Conservation (phyloP, 108 stramenopile genomes). For the Skeletonema potamos region DNA sequence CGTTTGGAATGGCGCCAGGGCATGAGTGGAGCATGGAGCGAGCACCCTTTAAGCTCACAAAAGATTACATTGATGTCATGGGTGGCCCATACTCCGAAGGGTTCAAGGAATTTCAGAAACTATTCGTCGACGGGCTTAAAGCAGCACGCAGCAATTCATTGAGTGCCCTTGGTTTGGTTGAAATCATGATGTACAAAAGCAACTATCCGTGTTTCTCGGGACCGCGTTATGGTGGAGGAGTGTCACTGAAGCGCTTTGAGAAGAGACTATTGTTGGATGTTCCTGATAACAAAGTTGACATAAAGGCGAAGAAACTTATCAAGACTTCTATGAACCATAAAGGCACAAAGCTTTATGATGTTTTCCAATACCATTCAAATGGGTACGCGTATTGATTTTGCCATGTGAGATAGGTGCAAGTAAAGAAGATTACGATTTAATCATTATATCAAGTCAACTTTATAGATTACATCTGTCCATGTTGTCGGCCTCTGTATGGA, state of each 20-base stretch:
- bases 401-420: background rate
- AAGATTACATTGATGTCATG: slow-evolving; percentile 95
- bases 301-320: slow-evolving; percentile 66
- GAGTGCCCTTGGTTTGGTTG: slow-evolving; percentile 89
- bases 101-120: slow-evolving; percentile 81
- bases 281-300: slow-evolving; percentile 70
- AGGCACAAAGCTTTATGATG: slow-evolving; percentile 72
- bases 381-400: slow-evolving; percentile 11
- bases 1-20: slow-evolving; percentile 96
- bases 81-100: slow-evolving; percentile 75
- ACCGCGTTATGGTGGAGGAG: slow-evolving; percentile 70
- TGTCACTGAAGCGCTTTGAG: slow-evolving; percentile 73
- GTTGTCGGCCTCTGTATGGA: background rate
- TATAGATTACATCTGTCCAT: background rate
- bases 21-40: slow-evolving; percentile 95
- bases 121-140: slow-evolving; percentile 83
- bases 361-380: slow-evolving; percentile 55
- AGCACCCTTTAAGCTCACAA: slow-evolving; percentile 97
- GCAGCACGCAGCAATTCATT: slow-evolving; percentile 78
- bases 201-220: slow-evolving; percentile 95
- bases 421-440: background rate
- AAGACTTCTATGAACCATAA: slow-evolving; percentile 53
- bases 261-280: slow-evolving; percentile 81
- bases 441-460: background rate
- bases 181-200: slow-evolving; percentile 97